Evolutionary conservation across 805 yeast genomes (phyloP), one percentile per base, ranked within the genome.

Genomic region (Debaryomyces castellii): DNA sequence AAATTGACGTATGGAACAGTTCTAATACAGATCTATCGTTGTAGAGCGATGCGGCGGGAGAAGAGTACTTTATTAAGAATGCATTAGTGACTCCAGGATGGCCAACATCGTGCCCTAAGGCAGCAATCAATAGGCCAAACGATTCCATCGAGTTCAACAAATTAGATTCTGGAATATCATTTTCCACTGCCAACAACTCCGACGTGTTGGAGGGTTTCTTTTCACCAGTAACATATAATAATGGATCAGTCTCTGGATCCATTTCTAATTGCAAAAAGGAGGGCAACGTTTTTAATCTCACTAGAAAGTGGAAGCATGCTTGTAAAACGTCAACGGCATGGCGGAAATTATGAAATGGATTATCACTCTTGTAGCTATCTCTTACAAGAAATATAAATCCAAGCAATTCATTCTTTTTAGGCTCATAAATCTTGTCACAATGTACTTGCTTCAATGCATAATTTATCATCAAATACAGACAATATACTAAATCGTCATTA

Each of bases 291-390:
- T 59, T 56, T 48, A 76, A 65, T 38, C 73, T 66, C 11, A 76
- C 58, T 39, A 85, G 69, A 47, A 84, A 81, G 61, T 76, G 84
- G 69, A 86, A 84, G 25, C 92, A 82, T 2, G 96, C 96, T 67
- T 94, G 99, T 59, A 91, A 69, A 7, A 94, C 99, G 67, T 94
- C 99, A 14, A 89, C 87, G 0, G 96, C 97, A 66, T 94, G 99
- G 54, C 96, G 79, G 61, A 91, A 94, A 66, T 92, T 91, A 70
- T 94, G 99, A 72, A 92, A 94, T 14, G 92, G 89, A 62, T 91
- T 91, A 9, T 89, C 88, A 54, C 82, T 80, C 57, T 86, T 83
- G 65, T 94, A 94, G 38, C 89, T 80, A 53, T 87, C 86, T 49
- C 96, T 77, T 7, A 88, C 74, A 53, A 82, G 77, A 52, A 85